Percentiles rank a stretch among this genome's conserved stretches.
These are phyloP conservation scores for Candida schatavii DNA, from an alignment of 805 yeast genomes.

Conservation along the genomic window DNA sequence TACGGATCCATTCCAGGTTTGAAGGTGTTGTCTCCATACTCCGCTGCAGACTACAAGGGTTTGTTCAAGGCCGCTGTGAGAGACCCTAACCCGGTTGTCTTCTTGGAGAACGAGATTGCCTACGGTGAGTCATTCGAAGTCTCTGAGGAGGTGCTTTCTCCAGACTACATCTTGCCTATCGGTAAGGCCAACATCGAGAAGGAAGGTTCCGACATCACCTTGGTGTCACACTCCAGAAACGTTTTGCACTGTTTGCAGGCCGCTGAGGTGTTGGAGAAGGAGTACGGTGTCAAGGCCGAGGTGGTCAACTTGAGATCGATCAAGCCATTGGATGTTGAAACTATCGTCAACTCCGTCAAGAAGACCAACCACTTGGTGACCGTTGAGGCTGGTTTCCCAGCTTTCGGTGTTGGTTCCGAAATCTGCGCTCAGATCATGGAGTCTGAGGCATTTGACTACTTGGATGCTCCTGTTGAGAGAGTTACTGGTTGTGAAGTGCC, in stretches of 20 bases:
- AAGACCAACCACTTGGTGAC: constrained; percentile 96
- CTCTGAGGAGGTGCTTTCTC: constrained; percentile 81
- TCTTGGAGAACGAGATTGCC: constrained; percentile 92
- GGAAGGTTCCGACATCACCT: constrained; percentile 86
- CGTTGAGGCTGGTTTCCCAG: constrained; percentile 97
- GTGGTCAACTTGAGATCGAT: constrained; percentile 94
- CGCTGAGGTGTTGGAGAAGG: constrained; percentile 79
- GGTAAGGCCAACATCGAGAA: constrained; percentile 95
- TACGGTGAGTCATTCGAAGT: constrained; percentile 91
- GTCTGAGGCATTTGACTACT: constrained; percentile 95
- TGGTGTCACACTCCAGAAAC: constrained; percentile 90
- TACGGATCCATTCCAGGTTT: constrained; percentile 97
- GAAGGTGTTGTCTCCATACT: constrained; percentile 93
- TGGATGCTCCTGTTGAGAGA: constrained; percentile 98
- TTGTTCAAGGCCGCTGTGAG: constrained; percentile 93
- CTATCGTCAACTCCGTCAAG: constrained; percentile 84
- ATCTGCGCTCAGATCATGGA: constrained; percentile 97
- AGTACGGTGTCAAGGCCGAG: constrained; percentile 87
- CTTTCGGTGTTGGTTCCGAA: constrained; percentile 98
- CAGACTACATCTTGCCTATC: constrained; percentile 89
- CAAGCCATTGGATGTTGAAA: constrained; percentile 90
- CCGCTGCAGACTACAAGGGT: constrained; percentile 95
- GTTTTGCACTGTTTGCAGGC: constrained; percentile 84
- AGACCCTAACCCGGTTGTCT: constrained; percentile 97
- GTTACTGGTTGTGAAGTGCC: constrained; percentile 99